Conservation (phyloP, 306 rosid species). For the Lablab purpureus region DNA sequence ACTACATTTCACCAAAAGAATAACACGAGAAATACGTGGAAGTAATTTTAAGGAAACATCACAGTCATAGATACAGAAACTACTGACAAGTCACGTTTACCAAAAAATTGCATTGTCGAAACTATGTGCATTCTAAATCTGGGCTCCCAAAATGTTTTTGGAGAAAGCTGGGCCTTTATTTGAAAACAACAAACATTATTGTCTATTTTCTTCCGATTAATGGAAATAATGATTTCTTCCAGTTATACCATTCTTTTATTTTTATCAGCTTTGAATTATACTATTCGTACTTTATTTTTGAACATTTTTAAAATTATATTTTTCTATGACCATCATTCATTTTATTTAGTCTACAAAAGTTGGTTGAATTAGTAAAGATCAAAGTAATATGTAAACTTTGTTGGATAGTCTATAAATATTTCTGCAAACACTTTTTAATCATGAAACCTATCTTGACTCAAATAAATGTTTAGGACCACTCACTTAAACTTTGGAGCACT, state of each 20-base stretch:
- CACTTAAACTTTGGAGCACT: too few species aligned
- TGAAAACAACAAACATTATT: not conserved
- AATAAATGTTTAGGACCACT: not conserved
- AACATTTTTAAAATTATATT: too few species aligned
- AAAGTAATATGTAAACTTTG: too few species aligned
- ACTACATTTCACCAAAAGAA: not conserved
- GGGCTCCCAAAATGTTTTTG: not conserved
- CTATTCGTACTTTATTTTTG: too few species aligned
- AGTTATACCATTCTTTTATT: too few species aligned
- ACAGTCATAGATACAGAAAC: not conserved
- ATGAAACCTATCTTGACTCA: too few species aligned
- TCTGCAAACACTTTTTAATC: not conserved
- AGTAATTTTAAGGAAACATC: not conserved
- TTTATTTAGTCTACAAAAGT: too few species aligned
- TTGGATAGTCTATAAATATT: not conserved
- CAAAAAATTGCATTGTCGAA: not conserved
- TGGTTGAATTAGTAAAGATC: too few species aligned
- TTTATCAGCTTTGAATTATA: not conserved
- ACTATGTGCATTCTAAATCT: not conserved
- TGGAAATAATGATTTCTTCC: not conserved
- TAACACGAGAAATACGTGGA: not conserved
- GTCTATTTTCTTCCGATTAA: not conserved
- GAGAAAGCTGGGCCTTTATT: not conserved
- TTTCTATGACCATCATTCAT: not conserved
- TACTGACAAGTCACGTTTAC: not conserved